Base-by-base conservation (phyloP, 768 basidiomycete species). In the Boletus sensibilis region DNA sequence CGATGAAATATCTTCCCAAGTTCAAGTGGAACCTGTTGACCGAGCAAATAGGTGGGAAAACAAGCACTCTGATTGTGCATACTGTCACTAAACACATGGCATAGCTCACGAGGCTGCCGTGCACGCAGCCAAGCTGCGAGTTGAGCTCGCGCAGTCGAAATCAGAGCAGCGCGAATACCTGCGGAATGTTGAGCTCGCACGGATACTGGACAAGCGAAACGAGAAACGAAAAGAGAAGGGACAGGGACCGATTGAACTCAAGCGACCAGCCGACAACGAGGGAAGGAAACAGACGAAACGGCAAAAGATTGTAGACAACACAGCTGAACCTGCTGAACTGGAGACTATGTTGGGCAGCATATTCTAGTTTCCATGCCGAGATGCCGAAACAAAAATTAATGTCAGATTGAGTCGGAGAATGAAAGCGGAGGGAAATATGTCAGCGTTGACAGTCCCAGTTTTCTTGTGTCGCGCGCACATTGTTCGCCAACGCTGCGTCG, bases 1-100 rank as follows among this genome's bases (percentile, higher is more conserved):
- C 97, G 54, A 96, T 98, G 94, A 96, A 96, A 69, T 99, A 99
- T 71, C 76, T 99, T 55, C 95, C 95, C 10, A 90, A 86, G 66
- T 99, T 98, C 80, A 97, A 95, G 66, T 99, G 97, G 97, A 86
- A 90, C 73, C 97, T 97, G 96, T 78, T 99, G 56, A 95, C 93
- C 7, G 97, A 98, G 73, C 96, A 98, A 81, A 88, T 99, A 64
- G 94, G 96, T 96, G 68, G 71, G 94, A 81, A 18, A 45, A n/a
- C 14, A 18, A 23, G n/a, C 27, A 3, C 5, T 44, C 39, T 53
- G 12, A 29, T 42, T 23, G 52, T 50, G 34, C 14, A 20, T 39
- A 12, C 38, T 16, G 7, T 63, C 27, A 42, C 63, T 68, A 18
- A 63, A 52, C 14, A 21, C 21, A 50, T 38, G 50, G 55, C 18